Evolutionary conservation across 176 grass and related monocot species (phyloP), one percentile per base, ranked within the genome.

Genomic region (Otatea glauca): DNA sequence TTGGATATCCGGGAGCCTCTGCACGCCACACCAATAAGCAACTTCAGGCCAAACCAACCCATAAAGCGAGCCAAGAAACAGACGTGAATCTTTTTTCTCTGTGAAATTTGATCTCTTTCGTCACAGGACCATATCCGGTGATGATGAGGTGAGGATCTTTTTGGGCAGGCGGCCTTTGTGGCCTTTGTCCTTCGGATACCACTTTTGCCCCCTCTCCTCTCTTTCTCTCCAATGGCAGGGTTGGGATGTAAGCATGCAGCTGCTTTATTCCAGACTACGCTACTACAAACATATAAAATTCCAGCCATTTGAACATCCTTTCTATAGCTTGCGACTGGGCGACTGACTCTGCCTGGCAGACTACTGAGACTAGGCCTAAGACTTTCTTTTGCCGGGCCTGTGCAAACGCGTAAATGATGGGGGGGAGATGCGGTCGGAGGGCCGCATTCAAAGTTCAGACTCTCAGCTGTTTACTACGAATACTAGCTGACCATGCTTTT

Each of bases 1-100:
- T 85, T 90, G 65, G 21, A 93, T 86, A 77, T 93, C 91, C 20
- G 84, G 91, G 9, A 90, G 85, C 77, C 77, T 90, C 91, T 93
- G 88, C 86, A 55, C 2, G 24, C 12, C 51, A 64, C 6, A 72
- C 2, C 27, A 45, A 17, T 0, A 27, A 47, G 70, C 15, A 64
- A 25, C 35, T 53, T 84, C 21, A 90, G n/a, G 9, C 27, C 21
- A 54, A 70, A 50, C 0, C 3, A 41, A 70, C 10, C 44, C n/a
- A 15, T 0, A 3, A 60, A 47, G 44, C 65, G 9, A 74, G 5
- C 42, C 45, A 48, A 38, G 11, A 78, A 82, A 47, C 37, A 73
- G 2, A 24, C n/a, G 21, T 4, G 60, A 8, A 23, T 27, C 1
- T 47, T 83, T 29, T 70, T 50, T 76, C 29, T 24, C 42, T 6